Conservation (phyloP, 169 alveolate genomes). For the Plasmodium coatneyi region DNA sequence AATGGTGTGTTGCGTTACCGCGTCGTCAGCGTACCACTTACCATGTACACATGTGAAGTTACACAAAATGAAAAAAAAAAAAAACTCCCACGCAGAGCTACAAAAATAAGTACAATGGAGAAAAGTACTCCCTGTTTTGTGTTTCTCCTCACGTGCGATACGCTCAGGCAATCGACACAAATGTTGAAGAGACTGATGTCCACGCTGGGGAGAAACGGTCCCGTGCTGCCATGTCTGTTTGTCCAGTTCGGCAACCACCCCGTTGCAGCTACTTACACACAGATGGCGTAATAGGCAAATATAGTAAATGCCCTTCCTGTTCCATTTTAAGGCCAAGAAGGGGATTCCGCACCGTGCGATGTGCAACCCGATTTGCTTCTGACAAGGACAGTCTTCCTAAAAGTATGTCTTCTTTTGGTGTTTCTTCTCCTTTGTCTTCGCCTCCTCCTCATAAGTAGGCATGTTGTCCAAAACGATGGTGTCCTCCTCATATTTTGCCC, state of each 20-base stretch:
- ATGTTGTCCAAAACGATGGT: conserved; percentile 68
- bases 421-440: conserved; percentile 43
- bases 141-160: not conserved
- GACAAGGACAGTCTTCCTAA: not conserved
- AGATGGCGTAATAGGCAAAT: not conserved
- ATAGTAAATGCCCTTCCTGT: not conserved
- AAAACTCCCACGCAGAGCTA: not conserved
- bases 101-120: not conserved
- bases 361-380: not conserved
- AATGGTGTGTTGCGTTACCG: not conserved
- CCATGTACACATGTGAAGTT: not conserved
- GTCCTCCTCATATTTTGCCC: conserved; percentile 31
- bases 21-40: not conserved
- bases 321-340: not conserved
- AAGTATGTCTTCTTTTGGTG: conserved; percentile 73
- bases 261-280: not conserved
- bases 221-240: not conserved
- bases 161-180: not conserved
- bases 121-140: not conserved
- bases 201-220: not conserved
- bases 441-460: conserved; percentile 76
- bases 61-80: not conserved
- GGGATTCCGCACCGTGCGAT: not conserved
- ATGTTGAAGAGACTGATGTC: not conserved
- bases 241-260: not conserved